Evolutionary conservation across 495 filamentous ascomycete genomes (phyloP), one percentile per base, ranked within the genome.

Genomic region (Neurospora terricola): DNA sequence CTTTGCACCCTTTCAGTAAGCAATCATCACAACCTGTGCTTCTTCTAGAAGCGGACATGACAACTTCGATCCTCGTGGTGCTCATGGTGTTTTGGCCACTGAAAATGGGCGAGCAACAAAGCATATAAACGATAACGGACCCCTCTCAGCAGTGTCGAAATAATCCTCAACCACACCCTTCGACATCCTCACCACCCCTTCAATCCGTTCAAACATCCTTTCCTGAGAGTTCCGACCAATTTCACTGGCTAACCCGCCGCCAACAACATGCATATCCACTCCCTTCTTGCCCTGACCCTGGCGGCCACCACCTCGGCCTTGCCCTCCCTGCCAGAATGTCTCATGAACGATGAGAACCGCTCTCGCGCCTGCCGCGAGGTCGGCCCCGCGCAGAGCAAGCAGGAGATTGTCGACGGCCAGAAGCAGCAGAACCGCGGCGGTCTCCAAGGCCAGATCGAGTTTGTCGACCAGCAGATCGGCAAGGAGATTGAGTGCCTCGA

Each of bases 231-330:
- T 34, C 5, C 54, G 12, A 62, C 6, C 21, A 34, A 62, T 6
- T 62, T 7, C 27, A 62, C 14, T 4, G 27, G 54, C 54, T 62
- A 62, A 12, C 8, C 54, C 54, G 27, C 27, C 54, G 7, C 54
- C 27, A 70, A 36, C 73, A 73, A 71, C 42, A 79, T 79, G 77
- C 76, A 75, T 72, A 73, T 79, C 23, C 74, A 69, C 37, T 62
- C 73, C 38, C 42, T 76, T 9, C 38, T 75, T 54, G 54, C 68
- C 74, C 23, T 77, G 39, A 73, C 77, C 54, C 70, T 79, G 38
- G 76, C 45, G 68, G 74, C 73, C 38, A 73, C 77, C 4, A 70
- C 73, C 66, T 70, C 70, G 38, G 76, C 75, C n/a, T 37, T 76
- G 59, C 71, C 77, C 74, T 66, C 54, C 54, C 54, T 66, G 34